Base-by-base conservation (phyloP, 2,329 filamentous ascomycete species). In the Aspergillus sp. region DNA sequence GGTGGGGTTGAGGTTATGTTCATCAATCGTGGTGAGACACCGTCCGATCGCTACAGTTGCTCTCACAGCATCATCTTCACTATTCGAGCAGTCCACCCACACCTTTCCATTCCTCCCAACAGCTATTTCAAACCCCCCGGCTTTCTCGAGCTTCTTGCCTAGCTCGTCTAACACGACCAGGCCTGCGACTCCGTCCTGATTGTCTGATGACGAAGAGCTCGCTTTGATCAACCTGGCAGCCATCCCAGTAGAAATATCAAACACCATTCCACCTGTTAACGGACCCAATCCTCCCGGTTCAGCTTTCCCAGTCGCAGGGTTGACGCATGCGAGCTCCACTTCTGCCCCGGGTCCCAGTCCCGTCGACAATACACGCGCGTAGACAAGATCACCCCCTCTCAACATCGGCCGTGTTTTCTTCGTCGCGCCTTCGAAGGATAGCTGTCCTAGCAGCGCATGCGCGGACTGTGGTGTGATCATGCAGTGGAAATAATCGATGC, bases 101-200 rank as follows among this genome's bases (percentile, higher is more conserved):
- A 98, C 84, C 73, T 86, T 88, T 41, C 95, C 95, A 74, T 99
- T 99, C 69, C 91, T 86, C 17, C 95, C 95, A 8, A 96, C 90
- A 0, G 93, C 93, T 59, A 96, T 90, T 80, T 99, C 95, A 73
- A 98, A 99, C 19, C 90, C 87, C 19, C 77, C 78, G 2, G 72
- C 64, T 43, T 69, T 69, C 58, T 77, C 75, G 14, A 96, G 76
- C 54, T 91, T 93, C 57, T 87, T 87, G 3, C 88, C 93, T 14
- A 98, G 77, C 69, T 91, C 90, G 62, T 96, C 90, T 56, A 98
- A 75, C 24, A 97, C 82, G 3, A 86, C 84, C 7, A 96, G 75
- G 21, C 84, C 84, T 15, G 87, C 89, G 50, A 84, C 81, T 77
- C 83, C 72, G 6, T 71, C 69, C 11, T 64, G 62, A 11, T 70